These are phyloP conservation scores for Quercus robur DNA, from an alignment of 306 rosid species.

Conservation along the genomic window DNA sequence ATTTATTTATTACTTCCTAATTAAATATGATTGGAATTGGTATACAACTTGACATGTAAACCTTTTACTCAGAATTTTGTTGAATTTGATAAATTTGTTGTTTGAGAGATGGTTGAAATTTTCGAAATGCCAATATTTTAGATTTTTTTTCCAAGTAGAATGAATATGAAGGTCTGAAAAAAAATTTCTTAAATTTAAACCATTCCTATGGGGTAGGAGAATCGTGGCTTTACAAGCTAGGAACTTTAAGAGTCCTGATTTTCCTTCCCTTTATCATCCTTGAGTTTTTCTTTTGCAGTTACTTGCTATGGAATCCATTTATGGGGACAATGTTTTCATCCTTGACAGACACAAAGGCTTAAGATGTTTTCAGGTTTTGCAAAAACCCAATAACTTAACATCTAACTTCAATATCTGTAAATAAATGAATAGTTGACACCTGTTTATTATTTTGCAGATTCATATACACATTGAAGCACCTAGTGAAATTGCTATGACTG, in stretches of 20 bases:
- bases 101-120: neutral
- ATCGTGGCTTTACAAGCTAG: neutral
- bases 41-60: neutral
- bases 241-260: neutral
- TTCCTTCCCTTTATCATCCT: constrained; percentile 15
- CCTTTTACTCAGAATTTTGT: neutral
- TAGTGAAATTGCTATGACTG: constrained; percentile 49
- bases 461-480: constrained; percentile 50
- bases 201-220: neutral
- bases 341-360: constrained; percentile 55
- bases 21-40: neutral
- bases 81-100: neutral
- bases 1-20: neutral
- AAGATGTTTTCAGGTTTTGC: constrained; percentile 68
- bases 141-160: neutral
- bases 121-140: neutral
- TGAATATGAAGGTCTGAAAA: neutral
- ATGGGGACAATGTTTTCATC: constrained; percentile 57
- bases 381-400: constrained; percentile 14
- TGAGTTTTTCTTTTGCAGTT: constrained; percentile 42
- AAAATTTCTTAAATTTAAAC: neutral
- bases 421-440: constrained; percentile 9
- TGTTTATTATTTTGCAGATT: constrained; percentile 39
- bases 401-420: neutral
- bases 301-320: constrained; percentile 82